These are phyloP conservation scores for Fusarium buxicola DNA, from an alignment of 2,329 filamentous ascomycete species.

Conservation along the genomic window DNA sequence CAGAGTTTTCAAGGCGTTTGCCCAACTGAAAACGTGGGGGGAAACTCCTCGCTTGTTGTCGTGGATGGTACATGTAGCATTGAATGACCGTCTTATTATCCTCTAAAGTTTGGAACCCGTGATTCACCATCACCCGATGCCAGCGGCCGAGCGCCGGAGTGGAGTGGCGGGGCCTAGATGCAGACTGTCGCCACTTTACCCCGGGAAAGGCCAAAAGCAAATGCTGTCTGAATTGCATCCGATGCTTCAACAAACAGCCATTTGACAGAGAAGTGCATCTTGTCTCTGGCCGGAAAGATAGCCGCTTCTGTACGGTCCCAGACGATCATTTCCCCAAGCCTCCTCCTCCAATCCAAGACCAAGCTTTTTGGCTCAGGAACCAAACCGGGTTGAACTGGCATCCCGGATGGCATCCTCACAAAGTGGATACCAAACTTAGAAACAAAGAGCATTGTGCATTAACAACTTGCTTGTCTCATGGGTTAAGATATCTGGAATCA, in stretches of 20 bases:
- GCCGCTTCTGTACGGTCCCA: not conserved
- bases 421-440: constrained; percentile 9
- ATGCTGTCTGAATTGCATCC: constrained; percentile 19
- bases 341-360: constrained; percentile 1
- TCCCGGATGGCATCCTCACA: constrained; percentile 14
- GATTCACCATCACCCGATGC: constrained; percentile 34
- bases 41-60: constrained; percentile 1
- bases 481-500: constrained; percentile 6
- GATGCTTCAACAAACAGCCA: not conserved
- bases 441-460: not conserved
- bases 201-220: constrained; percentile 30
- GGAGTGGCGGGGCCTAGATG: constrained; percentile 31
- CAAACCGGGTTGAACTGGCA: constrained; percentile 17
- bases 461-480: not conserved
- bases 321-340: constrained; percentile 32
- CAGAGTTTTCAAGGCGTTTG: not conserved
- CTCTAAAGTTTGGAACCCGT: constrained; percentile 7
- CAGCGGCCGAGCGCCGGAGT: constrained; percentile 26
- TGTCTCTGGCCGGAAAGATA: not conserved
- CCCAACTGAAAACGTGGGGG: not conserved
- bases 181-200: constrained; percentile 42
- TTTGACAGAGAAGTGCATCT: constrained; percentile 2
- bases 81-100: constrained; percentile 21
- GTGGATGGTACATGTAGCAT: constrained; percentile 21
- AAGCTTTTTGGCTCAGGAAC: constrained; percentile 36